Base-by-base conservation (phyloP, 208 protist genomes). In the Leishmania turanica region DNA sequence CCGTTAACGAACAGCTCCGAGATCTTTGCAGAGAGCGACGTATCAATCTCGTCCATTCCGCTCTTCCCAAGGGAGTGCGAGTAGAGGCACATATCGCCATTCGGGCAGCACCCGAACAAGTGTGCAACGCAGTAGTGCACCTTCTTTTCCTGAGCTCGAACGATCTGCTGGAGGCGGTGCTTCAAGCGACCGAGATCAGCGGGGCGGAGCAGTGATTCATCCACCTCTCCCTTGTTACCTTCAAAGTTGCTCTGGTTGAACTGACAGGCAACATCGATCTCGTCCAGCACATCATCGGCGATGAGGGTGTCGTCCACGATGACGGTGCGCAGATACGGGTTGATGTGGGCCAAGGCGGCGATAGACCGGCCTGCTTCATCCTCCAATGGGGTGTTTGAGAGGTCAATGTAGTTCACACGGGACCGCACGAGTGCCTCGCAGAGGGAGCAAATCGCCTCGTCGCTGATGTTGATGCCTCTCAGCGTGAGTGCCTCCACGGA, bases 161-260 rank as follows among this genome's bases (percentile, higher is more conserved):
- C 88, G 68, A 91, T 87, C 40, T 90, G 90, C 76, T 90, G 88
- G 49, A 97, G 77, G 37, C 94, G 92, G 51, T 94, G 92, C 86
- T 93, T 91, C 69, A 95, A 86, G 37, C 90, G 83, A 9, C 78
- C 84, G 47, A 92, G 47, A 56, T 96, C 92, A 13, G 88, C 80
- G 13, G 78, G 73, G 45, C 86, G 90, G 34, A 91, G 81, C 5
- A 92, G 62, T 7, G 81, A 69, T 79, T 87, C 89, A 49, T 97
- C 94, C 7, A 93, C 75, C 24, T 37, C n/a, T 49, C 85, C 81
- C 40, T 69, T 78, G 45, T 93, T 96, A 34, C 79, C 89, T 75
- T 98, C 95, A 80, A 90, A 96, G 77, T 94, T 95, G 83, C 92
- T 98, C 78, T 98, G 92, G 77, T 98, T 98, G 62, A 95, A 96